A percentile compares a stretch with the other conserved stretches of the same genome.
Evolutionary conservation across 768 basidiomycete genomes (phyloP).

Genomic region (Lepiota subincarnata): DNA sequence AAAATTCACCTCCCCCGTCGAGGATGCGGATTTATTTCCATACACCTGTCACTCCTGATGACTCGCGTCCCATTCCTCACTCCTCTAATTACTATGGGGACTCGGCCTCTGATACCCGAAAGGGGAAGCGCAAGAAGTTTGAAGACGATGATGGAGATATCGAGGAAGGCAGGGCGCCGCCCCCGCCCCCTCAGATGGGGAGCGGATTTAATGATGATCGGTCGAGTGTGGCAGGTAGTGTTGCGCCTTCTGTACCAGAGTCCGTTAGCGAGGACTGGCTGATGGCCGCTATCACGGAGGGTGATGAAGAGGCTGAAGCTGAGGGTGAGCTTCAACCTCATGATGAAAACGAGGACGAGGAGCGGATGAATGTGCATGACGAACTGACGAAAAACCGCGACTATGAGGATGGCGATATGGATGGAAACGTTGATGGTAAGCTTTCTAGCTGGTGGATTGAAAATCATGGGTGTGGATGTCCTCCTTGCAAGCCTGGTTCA

Average conservation of each 20-base stretch:
- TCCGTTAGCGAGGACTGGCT: slow-evolving; percentile 85
- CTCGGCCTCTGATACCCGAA: slow-evolving; percentile 57
- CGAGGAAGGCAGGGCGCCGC: slow-evolving; percentile 69
- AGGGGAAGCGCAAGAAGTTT: slow-evolving; percentile 85
- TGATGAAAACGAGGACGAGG: slow-evolving; percentile 38
- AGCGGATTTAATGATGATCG: slow-evolving; percentile 49
- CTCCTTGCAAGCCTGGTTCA: slow-evolving; percentile 34
- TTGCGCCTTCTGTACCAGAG: slow-evolving; percentile 64
- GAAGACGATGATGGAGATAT: slow-evolving; percentile 84
- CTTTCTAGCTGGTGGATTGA: slow-evolving; percentile 33
- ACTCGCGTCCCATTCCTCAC: slow-evolving; percentile 70
- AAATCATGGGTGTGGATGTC: slow-evolving; percentile 20
- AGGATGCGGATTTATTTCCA: slow-evolving; percentile 91
- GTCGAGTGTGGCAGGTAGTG: slow-evolving; percentile 53
- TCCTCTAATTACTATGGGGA: slow-evolving; percentile 44
- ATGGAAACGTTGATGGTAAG: slow-evolving; percentile 49
- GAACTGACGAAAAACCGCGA: slow-evolving; percentile 33
- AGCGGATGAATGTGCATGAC: slow-evolving; percentile 34
- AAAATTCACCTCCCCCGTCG: slow-evolving; percentile 56
- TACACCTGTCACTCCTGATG: slow-evolving; percentile 81
- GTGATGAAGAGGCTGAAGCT: slow-evolving; percentile 54
- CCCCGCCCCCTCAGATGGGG: slow-evolving; percentile 49
- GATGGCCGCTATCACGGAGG: slow-evolving; percentile 82
- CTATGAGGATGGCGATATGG: slow-evolving; percentile 28
- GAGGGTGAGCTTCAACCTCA: slow-evolving; percentile 34